Evolutionary conservation across 768 basidiomycete species (phyloP), one percentile per base, ranked within the genome.

Genomic region (Pleurotus cornucopiae): DNA sequence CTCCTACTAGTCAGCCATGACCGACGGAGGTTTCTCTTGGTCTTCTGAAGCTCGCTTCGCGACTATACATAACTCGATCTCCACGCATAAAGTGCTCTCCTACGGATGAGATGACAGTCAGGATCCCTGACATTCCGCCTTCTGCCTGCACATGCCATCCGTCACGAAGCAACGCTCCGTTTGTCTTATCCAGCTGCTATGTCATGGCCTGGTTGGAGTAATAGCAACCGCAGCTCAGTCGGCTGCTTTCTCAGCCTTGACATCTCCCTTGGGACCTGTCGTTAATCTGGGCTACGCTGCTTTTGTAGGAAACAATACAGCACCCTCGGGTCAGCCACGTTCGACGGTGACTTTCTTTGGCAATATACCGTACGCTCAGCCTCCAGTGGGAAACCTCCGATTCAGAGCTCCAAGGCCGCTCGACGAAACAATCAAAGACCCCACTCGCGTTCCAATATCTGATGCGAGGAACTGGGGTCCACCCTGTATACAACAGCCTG

Each of bases 391-490:
- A 6, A 57, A 75, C 20, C 61, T 76, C 6, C 65, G 77, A 18
- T 78, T 73, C 62, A 61, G 75, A 44, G 71, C 71, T n/a, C 76
- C 77, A 1, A 61, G 58, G 16, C 57, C 59, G 46, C 62, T 79
- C 26, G 63, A 78, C 55, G 76, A 77, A 54, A 49, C 51, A 4
- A 55, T 37, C 0, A 44, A 14, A 13, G 2, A 54, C 46, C 30
- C 48, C 13, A 9, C 13, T 14, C 20, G 59, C 67, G 1, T 59
- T 60, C 12, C 46, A 61, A 26, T 78, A 5, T 62, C 66, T 7
- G 78, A 80, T 61, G 76, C 78, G 20, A 61, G 76, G 47, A 72
- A 69, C 53, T 80, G 73, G 70, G 78, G 76, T 0, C 67, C 76
- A 0, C 63, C 76, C 0, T 79, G 77, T 58, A 71, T 80, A 21